These are phyloP conservation scores for Hydnomerulius pinastri DNA, from an alignment of 768 basidiomycete genomes.

Conservation along the genomic window DNA sequence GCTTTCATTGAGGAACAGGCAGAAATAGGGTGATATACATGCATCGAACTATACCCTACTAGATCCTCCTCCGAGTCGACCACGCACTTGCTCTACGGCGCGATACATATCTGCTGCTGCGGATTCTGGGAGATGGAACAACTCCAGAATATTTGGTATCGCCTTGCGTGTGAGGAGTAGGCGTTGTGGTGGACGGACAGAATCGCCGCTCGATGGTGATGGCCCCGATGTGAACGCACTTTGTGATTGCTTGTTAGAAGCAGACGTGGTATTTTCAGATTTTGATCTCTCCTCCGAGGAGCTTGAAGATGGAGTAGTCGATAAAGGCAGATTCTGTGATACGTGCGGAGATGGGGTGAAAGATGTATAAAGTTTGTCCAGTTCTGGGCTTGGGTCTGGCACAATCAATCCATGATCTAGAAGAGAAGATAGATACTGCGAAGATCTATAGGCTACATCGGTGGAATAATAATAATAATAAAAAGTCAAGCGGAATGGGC, in stretches of 20 bases:
- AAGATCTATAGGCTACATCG: conserved; percentile 63
- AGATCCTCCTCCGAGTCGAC: conserved; percentile 27
- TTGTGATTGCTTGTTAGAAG: conserved; percentile 1
- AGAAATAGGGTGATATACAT: background rate
- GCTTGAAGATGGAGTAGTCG: conserved; percentile 4
- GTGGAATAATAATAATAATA: background rate
- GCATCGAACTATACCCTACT: background rate
- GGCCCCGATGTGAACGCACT: conserved; percentile 1
- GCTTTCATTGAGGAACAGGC: background rate
- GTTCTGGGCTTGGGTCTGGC: conserved; percentile 51
- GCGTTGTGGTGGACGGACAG: conserved; percentile 17
- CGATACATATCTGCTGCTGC: conserved; percentile 56
- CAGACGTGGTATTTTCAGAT: background rate
- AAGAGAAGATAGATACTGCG: conserved; percentile 65
- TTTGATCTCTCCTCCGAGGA: conserved; percentile 11
- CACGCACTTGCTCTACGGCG: conserved; percentile 60
- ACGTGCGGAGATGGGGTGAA: conserved; percentile 21
- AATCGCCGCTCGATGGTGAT: conserved; percentile 1
- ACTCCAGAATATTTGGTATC: conserved; percentile 49
- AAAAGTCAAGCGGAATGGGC: background rate
- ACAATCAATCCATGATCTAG: conserved; percentile 56
- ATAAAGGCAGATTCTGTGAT: conserved; percentile 9
- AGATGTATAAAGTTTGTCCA: conserved; percentile 58
- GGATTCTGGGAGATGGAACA: conserved; percentile 47
- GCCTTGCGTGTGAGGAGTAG: conserved; percentile 54